Percentiles rank a stretch among this genome's conserved stretches.
Evolutionary conservation across 805 yeast genomes (phyloP).

Genomic region (Kodamaea fukazawae): DNA sequence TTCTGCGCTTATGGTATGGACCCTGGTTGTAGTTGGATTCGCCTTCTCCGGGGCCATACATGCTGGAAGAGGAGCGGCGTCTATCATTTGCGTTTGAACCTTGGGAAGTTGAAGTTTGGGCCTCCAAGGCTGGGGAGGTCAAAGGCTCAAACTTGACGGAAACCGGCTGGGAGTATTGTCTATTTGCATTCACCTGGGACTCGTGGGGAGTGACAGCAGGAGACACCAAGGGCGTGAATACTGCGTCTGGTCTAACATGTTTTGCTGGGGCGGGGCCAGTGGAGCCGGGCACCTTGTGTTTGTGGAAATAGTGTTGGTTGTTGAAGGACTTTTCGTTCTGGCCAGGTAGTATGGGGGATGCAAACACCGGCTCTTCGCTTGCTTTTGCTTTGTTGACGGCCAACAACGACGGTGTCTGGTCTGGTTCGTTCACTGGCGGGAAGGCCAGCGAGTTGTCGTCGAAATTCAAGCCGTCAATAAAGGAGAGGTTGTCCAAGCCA

Average conservation of each 20-base stretch:
- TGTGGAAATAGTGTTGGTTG: conserved; percentile 40
- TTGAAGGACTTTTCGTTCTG: conserved; percentile 42
- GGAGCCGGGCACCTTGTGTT: conserved; percentile 16
- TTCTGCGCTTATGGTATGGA: conserved; percentile 31
- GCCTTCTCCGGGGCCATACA: conserved; percentile 21
- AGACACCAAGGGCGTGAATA: conserved; percentile 73
- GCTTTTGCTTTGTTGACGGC: conserved; percentile 16
- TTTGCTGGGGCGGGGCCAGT: conserved; percentile 18
- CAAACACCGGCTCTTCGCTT: conserved; percentile 13
- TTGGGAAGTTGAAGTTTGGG: conserved; percentile 28
- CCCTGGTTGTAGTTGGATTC: conserved; percentile 7
- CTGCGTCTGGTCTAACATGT: conserved; percentile 53
- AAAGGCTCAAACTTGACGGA: conserved; percentile 46
- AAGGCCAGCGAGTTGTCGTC: conserved; percentile 22
- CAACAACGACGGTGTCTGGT: conserved; percentile 24
- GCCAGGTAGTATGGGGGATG: conserved; percentile 40
- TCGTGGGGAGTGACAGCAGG: conserved; percentile 73
- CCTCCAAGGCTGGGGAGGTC: conserved; percentile 68
- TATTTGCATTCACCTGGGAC: conserved; percentile 21
- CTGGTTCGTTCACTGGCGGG: conserved; percentile 23
- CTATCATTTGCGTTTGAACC: conserved; percentile 23
- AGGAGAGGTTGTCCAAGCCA: conserved; percentile 23
- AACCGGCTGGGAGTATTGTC: conserved; percentile 17
- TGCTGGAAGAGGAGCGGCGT: conserved; percentile 30
- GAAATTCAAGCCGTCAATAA: conserved; percentile 18